Evolutionary conservation across 2,329 filamentous ascomycete species (phyloP).

Genomic region (Aciculosporium take): DNA sequence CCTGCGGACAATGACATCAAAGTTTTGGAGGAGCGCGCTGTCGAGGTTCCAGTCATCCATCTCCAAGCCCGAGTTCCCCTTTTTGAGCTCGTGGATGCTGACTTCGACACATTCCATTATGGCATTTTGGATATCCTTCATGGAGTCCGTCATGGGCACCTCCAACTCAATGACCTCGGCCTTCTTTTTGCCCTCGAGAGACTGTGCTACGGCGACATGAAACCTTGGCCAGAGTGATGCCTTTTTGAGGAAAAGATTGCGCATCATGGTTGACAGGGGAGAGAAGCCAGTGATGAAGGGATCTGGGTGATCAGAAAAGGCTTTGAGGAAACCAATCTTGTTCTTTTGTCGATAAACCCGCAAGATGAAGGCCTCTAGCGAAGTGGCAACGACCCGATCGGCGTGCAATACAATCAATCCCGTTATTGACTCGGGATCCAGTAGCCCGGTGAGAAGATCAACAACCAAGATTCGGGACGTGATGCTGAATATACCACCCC

Average conservation of each 20-base stretch:
- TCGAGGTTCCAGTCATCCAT: constrained; percentile 97
- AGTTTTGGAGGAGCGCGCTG: constrained; percentile 81
- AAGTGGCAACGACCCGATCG: constrained; percentile 73
- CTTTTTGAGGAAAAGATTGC: constrained; percentile 76
- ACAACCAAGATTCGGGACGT: constrained; percentile 92
- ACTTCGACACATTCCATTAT: constrained; percentile 93
- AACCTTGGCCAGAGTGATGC: constrained; percentile 87
- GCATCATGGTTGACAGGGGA: constrained; percentile 78
- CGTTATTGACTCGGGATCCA: constrained; percentile 74
- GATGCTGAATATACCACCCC: constrained; percentile 86
- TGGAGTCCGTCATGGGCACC: constrained; percentile 86
- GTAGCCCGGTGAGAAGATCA: constrained; percentile 70
- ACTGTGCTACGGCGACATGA: constrained; percentile 77
- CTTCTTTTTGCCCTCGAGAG: constrained; percentile 80
- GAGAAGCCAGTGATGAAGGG: constrained; percentile 80
- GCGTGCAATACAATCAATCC: constrained; percentile 80
- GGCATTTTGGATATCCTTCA: constrained; percentile 86
- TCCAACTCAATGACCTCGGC: constrained; percentile 96
- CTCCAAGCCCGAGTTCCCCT: constrained; percentile 75
- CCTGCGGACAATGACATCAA: constrained; percentile 74
- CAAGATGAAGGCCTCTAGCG: constrained; percentile 86
- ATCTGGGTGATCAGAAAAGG: constrained; percentile 87
- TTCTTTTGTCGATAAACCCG: constrained; percentile 91
- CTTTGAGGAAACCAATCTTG: constrained; percentile 84
- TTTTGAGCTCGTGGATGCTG: constrained; percentile 86